Evolutionary conservation across 1,284 basidiomycete genomes (phyloP).

Genomic region (Ganoderma lingzhi): DNA sequence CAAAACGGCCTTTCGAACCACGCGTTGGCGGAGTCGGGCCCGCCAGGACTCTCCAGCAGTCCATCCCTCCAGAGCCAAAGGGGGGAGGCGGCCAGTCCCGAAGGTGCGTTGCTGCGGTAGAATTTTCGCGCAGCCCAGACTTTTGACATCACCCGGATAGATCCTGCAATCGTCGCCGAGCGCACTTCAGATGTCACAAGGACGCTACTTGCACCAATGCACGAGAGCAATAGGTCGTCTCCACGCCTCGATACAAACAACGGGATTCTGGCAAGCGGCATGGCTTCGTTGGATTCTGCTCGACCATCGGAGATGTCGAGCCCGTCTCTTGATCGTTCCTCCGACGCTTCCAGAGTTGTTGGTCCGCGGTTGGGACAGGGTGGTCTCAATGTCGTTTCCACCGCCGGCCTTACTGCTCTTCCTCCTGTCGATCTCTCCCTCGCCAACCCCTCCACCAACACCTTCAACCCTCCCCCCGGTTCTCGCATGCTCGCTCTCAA

Average conservation of each 20-base stretch:
- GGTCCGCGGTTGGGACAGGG: constrained; percentile 43
- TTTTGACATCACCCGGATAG: constrained; percentile 7
- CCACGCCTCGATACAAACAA: constrained; percentile 14
- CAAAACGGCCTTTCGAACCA: constrained; percentile 25
- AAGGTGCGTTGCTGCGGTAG: constrained; percentile 14
- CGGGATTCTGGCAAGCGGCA: constrained; percentile 5
- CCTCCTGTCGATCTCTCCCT: constrained; percentile 31
- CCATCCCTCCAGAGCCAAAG: constrained; percentile 24
- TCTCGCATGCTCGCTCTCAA: constrained; percentile 77
- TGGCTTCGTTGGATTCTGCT: constrained; percentile 19
- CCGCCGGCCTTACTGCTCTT: constrained; percentile 29
- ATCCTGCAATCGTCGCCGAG: constrained; percentile 17
- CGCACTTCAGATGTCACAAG: constrained; percentile 16
- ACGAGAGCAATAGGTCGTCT: constrained; percentile 23
- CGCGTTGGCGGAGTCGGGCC: constrained; percentile 18
- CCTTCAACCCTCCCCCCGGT: constrained; percentile 71
- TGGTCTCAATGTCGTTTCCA: constrained; percentile 43
- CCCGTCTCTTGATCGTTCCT: constrained; percentile 31
- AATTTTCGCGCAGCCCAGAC: background rate
- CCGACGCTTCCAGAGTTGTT: constrained; percentile 42
- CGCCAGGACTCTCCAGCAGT: constrained; percentile 23
- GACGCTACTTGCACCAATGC: background rate
- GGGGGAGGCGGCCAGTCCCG: constrained; percentile 8
- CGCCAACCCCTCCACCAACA: constrained; percentile 37
- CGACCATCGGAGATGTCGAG: constrained; percentile 28